These are phyloP conservation scores for Boletus subcaerulescens DNA, from an alignment of 768 basidiomycete genomes.

Conservation along the genomic window DNA sequence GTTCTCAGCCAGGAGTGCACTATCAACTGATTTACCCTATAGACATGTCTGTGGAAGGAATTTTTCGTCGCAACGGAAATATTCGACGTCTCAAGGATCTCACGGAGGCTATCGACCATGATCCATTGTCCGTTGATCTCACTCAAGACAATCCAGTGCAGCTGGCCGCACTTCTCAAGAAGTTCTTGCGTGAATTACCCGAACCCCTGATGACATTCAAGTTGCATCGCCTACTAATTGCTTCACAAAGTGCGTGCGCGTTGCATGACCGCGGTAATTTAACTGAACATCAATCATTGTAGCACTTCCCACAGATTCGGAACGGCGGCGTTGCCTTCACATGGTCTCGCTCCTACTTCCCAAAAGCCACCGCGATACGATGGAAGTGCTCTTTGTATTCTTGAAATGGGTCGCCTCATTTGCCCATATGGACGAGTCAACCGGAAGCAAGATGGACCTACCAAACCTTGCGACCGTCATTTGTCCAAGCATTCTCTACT, in stretches of 20 bases:
- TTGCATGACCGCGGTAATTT: neutral
- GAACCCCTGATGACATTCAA: conserved; percentile 96
- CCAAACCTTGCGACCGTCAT: conserved; percentile 95
- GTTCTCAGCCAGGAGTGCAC: neutral
- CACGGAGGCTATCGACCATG: conserved; percentile 91
- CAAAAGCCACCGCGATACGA: conserved; percentile 91
- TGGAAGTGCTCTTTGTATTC: conserved; percentile 98
- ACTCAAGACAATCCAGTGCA: conserved; percentile 96
- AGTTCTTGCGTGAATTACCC: conserved; percentile 93
- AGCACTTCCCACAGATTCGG: conserved; percentile 74
- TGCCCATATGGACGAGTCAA: conserved; percentile 95
- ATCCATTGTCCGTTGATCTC: conserved; percentile 86
- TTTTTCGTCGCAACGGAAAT: conserved; percentile 98
- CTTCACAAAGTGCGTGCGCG: conserved; percentile 72
- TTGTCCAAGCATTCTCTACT: conserved; percentile 95
- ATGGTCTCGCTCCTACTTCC: conserved; percentile 84
- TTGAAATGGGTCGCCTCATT: conserved; percentile 99
- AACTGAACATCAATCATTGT: conserved; percentile 8
- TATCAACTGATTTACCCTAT: conserved; percentile 4
- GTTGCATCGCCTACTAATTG: conserved; percentile 83
- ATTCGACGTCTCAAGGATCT: conserved; percentile 90
- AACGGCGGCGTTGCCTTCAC: conserved; percentile 82
- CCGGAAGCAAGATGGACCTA: conserved; percentile 98
- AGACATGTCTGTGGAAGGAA: conserved; percentile 99
- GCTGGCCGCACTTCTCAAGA: conserved; percentile 93